Evolutionary conservation across 208 protist genomes (phyloP).

Genomic region (Wallacemonas sp.): DNA sequence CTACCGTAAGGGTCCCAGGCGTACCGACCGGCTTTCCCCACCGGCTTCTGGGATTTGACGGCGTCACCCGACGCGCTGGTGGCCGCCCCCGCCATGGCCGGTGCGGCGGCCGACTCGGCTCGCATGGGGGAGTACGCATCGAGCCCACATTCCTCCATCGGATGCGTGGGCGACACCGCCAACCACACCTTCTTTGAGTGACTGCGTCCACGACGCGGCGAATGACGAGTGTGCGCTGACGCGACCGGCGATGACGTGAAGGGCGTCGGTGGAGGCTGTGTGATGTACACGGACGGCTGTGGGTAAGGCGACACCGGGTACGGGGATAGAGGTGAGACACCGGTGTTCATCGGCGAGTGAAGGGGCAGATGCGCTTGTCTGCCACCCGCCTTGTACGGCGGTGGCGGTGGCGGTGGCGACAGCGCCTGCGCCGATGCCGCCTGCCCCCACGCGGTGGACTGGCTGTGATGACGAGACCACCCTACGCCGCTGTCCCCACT

Average conservation of each 20-base stretch:
- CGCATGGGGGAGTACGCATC: background rate
- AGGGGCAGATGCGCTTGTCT: background rate
- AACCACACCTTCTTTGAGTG: background rate
- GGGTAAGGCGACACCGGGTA: background rate
- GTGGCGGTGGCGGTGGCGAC: background rate
- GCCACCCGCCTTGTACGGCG: background rate
- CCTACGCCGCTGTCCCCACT: no score
- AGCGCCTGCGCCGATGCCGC: background rate
- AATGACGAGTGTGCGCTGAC: no score
- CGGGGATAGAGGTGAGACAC: background rate
- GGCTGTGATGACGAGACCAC: no score
- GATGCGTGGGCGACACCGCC: background rate
- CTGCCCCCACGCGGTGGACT: background rate
- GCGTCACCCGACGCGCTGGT: no score
- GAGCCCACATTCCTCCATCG: background rate
- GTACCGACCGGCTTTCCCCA: background rate
- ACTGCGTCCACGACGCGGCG: no score
- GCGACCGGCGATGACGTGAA: no score
- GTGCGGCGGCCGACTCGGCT: background rate
- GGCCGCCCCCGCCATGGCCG: background rate
- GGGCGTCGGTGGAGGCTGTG: background rate
- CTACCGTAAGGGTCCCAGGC: conserved; percentile 4
- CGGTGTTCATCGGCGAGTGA: no score
- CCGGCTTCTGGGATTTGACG: background rate
- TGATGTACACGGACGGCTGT: background rate